phyloP scores from a whole-genome alignment of 2,329 filamentous ascomycete species.

The Ploettnerulaceae sp. region DNA sequence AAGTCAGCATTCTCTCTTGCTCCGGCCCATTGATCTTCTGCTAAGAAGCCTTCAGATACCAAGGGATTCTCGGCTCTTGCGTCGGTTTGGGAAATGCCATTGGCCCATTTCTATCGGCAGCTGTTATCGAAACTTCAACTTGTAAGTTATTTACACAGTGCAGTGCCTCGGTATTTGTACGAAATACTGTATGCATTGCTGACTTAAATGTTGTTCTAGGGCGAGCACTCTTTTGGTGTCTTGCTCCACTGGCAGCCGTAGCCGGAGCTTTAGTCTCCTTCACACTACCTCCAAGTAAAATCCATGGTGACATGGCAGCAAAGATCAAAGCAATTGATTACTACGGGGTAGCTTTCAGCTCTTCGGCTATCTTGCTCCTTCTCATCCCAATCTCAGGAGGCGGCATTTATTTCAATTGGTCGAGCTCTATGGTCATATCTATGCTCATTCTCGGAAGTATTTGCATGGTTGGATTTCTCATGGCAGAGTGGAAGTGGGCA shows the following conservation, averaged over 20 bases:
- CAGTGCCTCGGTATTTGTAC: too few relatives aligned
- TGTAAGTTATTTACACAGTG: not conserved
- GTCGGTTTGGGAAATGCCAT: conserved; percentile 40
- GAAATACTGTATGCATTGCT: too few relatives aligned
- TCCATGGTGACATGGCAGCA: conserved; percentile 42
- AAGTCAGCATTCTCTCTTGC: conserved; percentile 37
- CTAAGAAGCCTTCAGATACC: conserved; percentile 32
- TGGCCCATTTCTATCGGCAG: conserved; percentile 42
- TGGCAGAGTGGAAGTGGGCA: conserved; percentile 52
- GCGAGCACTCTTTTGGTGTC: conserved; percentile 44
- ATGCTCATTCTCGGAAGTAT: conserved; percentile 50
- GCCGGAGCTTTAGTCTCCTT: conserved; percentile 43
- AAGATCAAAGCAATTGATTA: conserved; percentile 55
- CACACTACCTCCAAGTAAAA: conserved; percentile 48
- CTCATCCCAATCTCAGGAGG: conserved; percentile 61
- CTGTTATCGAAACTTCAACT: conserved; percentile 36
- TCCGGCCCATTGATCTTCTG: not conserved
- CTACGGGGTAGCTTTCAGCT: conserved; percentile 49
- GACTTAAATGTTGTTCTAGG: conserved; percentile 24
- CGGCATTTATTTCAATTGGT: conserved; percentile 52
- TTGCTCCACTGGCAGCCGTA: conserved; percentile 46
- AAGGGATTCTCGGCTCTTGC: conserved; percentile 40
- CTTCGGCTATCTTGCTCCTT: conserved; percentile 52
- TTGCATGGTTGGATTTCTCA: conserved; percentile 44
- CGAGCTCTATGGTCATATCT: conserved; percentile 52